Conservation (phyloP, 108 stramenopile genomes). For the Skeletonema grethae region DNA sequence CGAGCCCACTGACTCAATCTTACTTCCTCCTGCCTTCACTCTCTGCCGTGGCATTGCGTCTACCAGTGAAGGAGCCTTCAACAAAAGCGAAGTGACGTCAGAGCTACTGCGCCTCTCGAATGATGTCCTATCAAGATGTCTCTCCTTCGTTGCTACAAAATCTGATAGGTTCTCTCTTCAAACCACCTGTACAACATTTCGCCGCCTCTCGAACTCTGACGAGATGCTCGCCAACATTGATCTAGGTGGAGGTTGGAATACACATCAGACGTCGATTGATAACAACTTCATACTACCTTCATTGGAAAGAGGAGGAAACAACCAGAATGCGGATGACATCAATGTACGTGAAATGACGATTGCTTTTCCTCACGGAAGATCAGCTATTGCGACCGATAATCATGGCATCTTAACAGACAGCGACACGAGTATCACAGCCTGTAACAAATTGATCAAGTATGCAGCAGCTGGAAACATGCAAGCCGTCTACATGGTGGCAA, state of each 20-base stretch:
- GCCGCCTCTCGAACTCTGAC: constrained; percentile 57
- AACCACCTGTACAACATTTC: constrained; percentile 63
- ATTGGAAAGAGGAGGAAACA: constrained; percentile 28
- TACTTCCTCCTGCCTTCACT: neutral
- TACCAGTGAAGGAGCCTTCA: neutral
- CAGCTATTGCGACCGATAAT: constrained; percentile 7
- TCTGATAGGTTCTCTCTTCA: constrained; percentile 70
- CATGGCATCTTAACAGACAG: constrained; percentile 27
- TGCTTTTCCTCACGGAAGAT: neutral
- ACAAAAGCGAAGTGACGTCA: constrained; percentile 6
- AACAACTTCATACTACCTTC: constrained; percentile 58
- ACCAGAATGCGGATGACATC: constrained; percentile 22
- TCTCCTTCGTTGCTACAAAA: constrained; percentile 57
- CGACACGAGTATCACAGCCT: constrained; percentile 28
- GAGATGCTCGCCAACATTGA: constrained; percentile 60
- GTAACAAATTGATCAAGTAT: constrained; percentile 41
- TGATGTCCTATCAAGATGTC: constrained; percentile 36
- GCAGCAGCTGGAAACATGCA: constrained; percentile 74
- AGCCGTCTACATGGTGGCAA: constrained; percentile 83
- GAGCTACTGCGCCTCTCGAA: constrained; percentile 21
- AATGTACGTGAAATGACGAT: neutral
- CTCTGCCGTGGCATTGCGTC: neutral
- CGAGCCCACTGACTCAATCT: neutral
- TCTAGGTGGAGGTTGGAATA: constrained; percentile 59
- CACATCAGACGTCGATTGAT: constrained; percentile 21